Base-by-base conservation (phyloP, 1,284 basidiomycete genomes). In the Xerocomus minutiporus region DNA sequence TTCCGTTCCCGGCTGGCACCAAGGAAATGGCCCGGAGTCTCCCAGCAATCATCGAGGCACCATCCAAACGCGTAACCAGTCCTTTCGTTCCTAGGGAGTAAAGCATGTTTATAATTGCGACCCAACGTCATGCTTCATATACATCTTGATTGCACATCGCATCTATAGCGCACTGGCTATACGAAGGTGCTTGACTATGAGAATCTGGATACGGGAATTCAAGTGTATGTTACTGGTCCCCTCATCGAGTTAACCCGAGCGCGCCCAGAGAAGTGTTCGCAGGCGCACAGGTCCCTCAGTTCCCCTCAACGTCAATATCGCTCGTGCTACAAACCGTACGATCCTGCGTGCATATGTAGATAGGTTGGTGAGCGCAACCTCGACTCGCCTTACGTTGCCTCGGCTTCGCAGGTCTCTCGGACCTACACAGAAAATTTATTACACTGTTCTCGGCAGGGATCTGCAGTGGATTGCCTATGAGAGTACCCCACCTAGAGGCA, bases 1-100 rank as follows among this genome's bases (percentile, higher is more conserved):
- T 99, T 55, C 95, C 96, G 9, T 95, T 96, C 78, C 96, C 95
- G 1, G 93, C 91, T 28, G 95, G 91, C 35, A 95, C 91, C 11
- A 78, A 76, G 52, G 83, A 91, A 68, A 75, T 96, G 66, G 91
- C 91, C 3, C 76, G 77, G 62, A 63, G 57, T 7, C 73, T 88
- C 7, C 87, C 89, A 1, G 68, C 78, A 25, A 72, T 88, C 46
- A 76, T 91, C 28, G 81, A 82, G 48, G 80, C 86, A 2, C 86
- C 86, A 44, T 79, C 87, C 15, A 81, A 82, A 58, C 83, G 88
- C 46, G 61, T 72, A 48, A 81, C 79, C 49, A 90, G 83, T 66
- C 89, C 89, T 25, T 91, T 91, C 70, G 74, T 84, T 55, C 84
- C 89, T 57, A 78, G 77, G 65, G 85, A 88, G 71, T 90, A 82